Percentiles rank a stretch among this genome's conserved stretches.
phyloP scores from a whole-genome alignment of 2,329 filamentous ascomycete species.

The Peltaster fructicola region DNA sequence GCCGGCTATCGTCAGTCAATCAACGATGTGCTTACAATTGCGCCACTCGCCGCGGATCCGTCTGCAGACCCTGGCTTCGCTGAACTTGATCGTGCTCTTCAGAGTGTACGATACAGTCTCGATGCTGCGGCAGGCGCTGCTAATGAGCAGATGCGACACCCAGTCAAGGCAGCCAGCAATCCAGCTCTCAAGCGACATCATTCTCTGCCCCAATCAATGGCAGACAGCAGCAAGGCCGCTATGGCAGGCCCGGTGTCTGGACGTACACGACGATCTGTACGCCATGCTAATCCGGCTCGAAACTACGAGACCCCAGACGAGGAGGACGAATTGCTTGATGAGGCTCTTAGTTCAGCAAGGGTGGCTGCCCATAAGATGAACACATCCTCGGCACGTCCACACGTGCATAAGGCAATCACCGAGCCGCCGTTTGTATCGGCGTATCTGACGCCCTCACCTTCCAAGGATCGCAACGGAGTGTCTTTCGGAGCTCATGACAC shows the following conservation, averaged over 20 bases:
- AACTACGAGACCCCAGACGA: conserved; percentile 92
- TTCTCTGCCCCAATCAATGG: conserved; percentile 24
- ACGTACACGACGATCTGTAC: conserved; percentile 60
- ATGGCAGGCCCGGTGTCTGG: conserved; percentile 48
- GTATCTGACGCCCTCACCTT: conserved; percentile 58
- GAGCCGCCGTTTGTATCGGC: conserved; percentile 36
- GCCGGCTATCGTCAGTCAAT: conserved; percentile 77
- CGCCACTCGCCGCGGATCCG: conserved; percentile 26
- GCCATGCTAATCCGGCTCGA: conserved; percentile 54
- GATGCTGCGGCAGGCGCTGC: conserved; percentile 25
- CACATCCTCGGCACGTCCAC: conserved; percentile 23
- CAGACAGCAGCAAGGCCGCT: conserved; percentile 37
- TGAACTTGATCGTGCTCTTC: conserved; percentile 43
- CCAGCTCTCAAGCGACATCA: conserved; percentile 32
- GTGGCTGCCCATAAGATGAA: conserved; percentile 57
- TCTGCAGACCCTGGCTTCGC: conserved; percentile 34
- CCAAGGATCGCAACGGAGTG: conserved; percentile 63
- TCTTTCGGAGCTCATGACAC: conserved; percentile 51
- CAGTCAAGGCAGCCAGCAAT: conserved; percentile 24
- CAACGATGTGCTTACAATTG: conserved; percentile 35
- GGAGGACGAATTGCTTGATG: conserved; percentile 87
- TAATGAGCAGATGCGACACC: conserved; percentile 17
- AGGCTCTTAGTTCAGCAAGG: conserved; percentile 63
- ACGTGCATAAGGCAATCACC: conserved; percentile 44
- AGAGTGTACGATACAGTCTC: conserved; percentile 41